Evolutionary conservation across 2,329 filamentous ascomycete species (phyloP).

Genomic region (Xenosphaeropsis pyriputrescens): DNA sequence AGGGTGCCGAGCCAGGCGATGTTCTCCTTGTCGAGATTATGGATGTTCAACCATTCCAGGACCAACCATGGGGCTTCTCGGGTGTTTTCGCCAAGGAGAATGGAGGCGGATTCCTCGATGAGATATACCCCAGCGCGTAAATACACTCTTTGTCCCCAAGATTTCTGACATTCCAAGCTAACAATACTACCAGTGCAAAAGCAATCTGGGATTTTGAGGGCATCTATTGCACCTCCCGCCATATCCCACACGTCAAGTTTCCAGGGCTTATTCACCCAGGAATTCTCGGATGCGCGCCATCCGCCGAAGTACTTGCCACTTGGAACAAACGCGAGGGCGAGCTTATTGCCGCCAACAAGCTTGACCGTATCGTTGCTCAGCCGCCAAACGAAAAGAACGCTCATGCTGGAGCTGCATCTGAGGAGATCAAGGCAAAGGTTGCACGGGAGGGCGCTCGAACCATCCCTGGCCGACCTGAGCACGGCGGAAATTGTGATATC

Average conservation of each 20-base stretch:
- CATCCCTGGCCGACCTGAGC: slow-evolving; percentile 67
- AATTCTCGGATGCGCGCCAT: slow-evolving; percentile 81
- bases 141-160: slow-evolving; percentile 11
- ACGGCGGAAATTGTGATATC: slow-evolving; percentile 86
- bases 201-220: slow-evolving; percentile 69
- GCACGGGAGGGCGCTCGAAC: slow-evolving; percentile 70
- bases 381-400: slow-evolving; percentile 59
- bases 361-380: slow-evolving; percentile 59
- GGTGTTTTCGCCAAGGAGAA: slow-evolving; percentile 70
- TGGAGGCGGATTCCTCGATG: slow-evolving; percentile 79
- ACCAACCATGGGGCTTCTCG: slow-evolving; percentile 82
- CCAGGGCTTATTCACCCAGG: slow-evolving; percentile 83
- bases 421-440: slow-evolving; percentile 47
- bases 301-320: slow-evolving; percentile 50
- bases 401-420: slow-evolving; percentile 54
- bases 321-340: slow-evolving; percentile 80
- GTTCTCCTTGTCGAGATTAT: slow-evolving; percentile 80
- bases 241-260: slow-evolving; percentile 79
- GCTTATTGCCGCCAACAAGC: slow-evolving; percentile 54
- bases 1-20: slow-evolving; percentile 73
- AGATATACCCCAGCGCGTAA: slow-evolving; percentile 71
- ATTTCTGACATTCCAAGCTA: slow-evolving; percentile 34
- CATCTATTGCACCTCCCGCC: slow-evolving; percentile 70
- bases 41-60: slow-evolving; percentile 78
- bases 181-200: slow-evolving; percentile 33